A percentile compares a stretch with the other conserved stretches of the same genome.
These are phyloP conservation scores for Starmerella roubikii DNA, from an alignment of 805 yeast genomes.

Conservation along the genomic window DNA sequence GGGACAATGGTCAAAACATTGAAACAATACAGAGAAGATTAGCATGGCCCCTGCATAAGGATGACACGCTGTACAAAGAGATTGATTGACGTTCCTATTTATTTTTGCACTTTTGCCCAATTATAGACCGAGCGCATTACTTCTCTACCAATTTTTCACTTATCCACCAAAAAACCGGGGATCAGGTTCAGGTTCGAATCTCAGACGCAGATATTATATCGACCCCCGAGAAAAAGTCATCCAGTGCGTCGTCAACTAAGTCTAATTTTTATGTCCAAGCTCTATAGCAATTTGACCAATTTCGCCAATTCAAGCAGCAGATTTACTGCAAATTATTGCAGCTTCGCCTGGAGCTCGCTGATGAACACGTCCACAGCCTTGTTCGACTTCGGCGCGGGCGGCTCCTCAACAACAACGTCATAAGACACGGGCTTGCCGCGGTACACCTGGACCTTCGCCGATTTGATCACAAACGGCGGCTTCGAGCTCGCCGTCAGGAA, in stretches of 20 bases:
- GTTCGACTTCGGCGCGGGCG: slow-evolving; percentile 9
- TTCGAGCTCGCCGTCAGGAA: slow-evolving; percentile 36
- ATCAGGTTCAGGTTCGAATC: no score
- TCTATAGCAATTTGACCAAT: no score
- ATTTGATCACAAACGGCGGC: slow-evolving; percentile 30
- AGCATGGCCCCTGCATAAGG: slow-evolving; percentile 99
- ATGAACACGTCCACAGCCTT: slow-evolving; percentile 12
- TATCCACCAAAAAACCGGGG: no score
- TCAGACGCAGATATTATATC: no score
- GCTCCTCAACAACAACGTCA: slow-evolving; percentile 16
- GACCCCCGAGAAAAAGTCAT: no score
- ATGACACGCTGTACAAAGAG: slow-evolving; percentile 99
- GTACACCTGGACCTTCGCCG: slow-evolving; percentile 7
- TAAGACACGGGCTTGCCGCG: slow-evolving; percentile 17
- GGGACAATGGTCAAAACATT: slow-evolving; percentile 86
- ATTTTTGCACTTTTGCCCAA: slow-evolving; percentile 35
- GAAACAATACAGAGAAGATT: slow-evolving; percentile 99
- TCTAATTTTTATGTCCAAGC: no score
- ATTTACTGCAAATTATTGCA: not conserved
- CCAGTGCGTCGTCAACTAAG: no score
- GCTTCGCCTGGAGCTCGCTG: slow-evolving; percentile 6
- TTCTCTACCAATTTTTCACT: no score
- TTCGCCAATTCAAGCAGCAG: no score
- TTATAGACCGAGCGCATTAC: no score
- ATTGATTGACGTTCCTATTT: slow-evolving; percentile 58